phyloP scores from a whole-genome alignment of 345 rosid species.

The Bruguiera sexangula region DNA sequence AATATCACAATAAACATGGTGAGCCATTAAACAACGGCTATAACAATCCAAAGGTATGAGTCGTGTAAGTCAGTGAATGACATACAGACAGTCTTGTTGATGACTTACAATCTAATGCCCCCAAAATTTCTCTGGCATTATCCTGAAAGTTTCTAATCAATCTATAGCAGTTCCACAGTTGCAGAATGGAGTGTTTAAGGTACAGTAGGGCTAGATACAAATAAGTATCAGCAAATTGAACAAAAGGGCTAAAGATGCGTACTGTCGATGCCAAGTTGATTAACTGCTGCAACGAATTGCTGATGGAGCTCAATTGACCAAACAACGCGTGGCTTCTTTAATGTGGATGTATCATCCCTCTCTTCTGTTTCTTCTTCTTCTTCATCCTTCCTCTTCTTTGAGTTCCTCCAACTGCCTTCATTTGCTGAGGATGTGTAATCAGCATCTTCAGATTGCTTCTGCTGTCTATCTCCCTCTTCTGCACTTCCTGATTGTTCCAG shows the following conservation, averaged over 20 bases:
- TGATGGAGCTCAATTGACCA: conserved; percentile 40
- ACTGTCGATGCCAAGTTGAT: conserved; percentile 36
- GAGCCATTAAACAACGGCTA: not conserved
- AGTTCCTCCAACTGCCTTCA: conserved; percentile 30
- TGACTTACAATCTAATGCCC: not conserved
- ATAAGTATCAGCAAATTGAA: not conserved
- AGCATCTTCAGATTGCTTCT: conserved; percentile 26
- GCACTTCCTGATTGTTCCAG: conserved; percentile 32
- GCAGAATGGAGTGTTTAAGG: not conserved
- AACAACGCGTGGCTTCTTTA: conserved; percentile 38
- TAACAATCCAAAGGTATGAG: not conserved
- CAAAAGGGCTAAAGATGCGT: conserved; percentile 10
- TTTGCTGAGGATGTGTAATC: conserved; percentile 33
- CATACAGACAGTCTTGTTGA: not conserved
- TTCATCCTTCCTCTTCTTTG: conserved; percentile 43
- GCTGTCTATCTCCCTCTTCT: conserved; percentile 29
- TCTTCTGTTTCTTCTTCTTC: conserved; percentile 44
- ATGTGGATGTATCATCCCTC: conserved; percentile 68
- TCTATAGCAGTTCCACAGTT: not conserved
- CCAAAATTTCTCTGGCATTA: not conserved
- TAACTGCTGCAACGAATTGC: conserved; percentile 32
- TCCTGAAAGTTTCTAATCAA: not conserved
- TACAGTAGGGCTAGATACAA: not conserved
- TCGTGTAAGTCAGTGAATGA: not conserved
- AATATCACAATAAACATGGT: not conserved